phyloP scores from a whole-genome alignment of 2,329 filamentous ascomycete species.

The Penicillium sp. region DNA sequence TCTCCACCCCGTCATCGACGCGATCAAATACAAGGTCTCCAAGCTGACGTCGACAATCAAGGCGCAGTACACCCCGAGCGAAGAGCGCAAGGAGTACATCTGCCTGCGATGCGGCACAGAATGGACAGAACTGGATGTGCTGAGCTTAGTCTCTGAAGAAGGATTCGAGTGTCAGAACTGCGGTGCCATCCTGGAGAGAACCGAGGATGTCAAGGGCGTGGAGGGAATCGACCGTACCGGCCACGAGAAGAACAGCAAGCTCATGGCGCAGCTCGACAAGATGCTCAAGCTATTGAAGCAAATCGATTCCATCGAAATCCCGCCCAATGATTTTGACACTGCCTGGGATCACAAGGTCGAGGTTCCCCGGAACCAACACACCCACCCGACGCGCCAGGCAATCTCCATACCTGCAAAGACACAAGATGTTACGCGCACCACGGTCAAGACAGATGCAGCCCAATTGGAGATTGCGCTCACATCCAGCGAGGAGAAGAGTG shows the following conservation, averaged over 20 bases:
- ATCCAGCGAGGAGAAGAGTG: conserved; percentile 46
- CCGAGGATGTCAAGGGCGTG: conserved; percentile 43
- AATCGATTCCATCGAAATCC: conserved; percentile 47
- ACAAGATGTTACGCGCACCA: conserved; percentile 40
- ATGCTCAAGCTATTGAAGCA: conserved; percentile 47
- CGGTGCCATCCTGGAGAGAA: conserved; percentile 45
- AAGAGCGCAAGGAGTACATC: conserved; percentile 87
- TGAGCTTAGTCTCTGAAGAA: conserved; percentile 63
- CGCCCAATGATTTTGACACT: conserved; percentile 47
- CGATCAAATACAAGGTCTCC: conserved; percentile 91
- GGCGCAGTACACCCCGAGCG: conserved; percentile 70
- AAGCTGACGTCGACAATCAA: conserved; percentile 85
- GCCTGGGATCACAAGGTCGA: conserved; percentile 49
- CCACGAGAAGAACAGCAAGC: conserved; percentile 48
- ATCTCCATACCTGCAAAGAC: conserved; percentile 40
- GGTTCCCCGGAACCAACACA: conserved; percentile 42
- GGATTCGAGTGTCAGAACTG: conserved; percentile 86
- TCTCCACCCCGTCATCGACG: conserved; percentile 88
- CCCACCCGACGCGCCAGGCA: conserved; percentile 39
- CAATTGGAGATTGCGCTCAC: conserved; percentile 49
- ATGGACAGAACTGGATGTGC: conserved; percentile 84
- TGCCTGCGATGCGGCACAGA: conserved; percentile 77
- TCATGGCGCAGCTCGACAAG: conserved; percentile 47
- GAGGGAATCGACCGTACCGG: conserved; percentile 44
- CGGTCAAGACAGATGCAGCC: conserved; percentile 41